phyloP scores from a whole-genome alignment of 75 land plant species.

The Cryptomeria japonica region DNA sequence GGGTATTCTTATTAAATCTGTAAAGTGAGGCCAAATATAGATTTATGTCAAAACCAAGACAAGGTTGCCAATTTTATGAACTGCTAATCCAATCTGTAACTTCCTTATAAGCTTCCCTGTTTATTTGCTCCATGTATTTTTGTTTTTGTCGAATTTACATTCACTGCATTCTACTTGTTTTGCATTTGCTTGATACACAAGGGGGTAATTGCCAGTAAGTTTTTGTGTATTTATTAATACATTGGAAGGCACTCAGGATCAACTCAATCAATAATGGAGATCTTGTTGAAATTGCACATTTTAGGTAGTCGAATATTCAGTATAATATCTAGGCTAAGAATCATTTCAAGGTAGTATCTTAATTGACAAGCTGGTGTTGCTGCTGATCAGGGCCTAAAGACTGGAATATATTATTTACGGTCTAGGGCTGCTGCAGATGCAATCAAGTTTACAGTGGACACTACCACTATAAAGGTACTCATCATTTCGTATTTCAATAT shows the following conservation, averaged over 20 bases:
- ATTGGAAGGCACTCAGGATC: background rate
- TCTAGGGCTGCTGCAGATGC: conserved; percentile 95
- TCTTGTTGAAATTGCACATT: background rate
- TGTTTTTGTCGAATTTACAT: background rate
- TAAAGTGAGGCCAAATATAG: background rate
- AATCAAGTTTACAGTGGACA: conserved; percentile 87
- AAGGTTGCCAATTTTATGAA: background rate
- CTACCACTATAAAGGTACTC: conserved; percentile 55
- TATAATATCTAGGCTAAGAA: background rate
- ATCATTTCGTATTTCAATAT: background rate
- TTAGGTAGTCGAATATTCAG: background rate
- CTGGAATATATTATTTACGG: conserved; percentile 91
- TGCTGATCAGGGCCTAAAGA: conserved; percentile 59
- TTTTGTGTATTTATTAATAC: background rate
- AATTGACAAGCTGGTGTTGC: background rate
- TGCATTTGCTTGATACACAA: background rate
- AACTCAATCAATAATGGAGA: background rate
- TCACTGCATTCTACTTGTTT: background rate
- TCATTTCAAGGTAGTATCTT: background rate
- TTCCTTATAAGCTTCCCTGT: background rate
- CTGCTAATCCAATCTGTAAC: background rate
- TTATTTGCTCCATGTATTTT: background rate
- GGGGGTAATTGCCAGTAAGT: background rate
- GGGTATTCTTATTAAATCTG: background rate
- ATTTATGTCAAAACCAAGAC: background rate